Conservation (phyloP, 2,329 filamentous ascomycete species). For the Aureobasidium sp. region DNA sequence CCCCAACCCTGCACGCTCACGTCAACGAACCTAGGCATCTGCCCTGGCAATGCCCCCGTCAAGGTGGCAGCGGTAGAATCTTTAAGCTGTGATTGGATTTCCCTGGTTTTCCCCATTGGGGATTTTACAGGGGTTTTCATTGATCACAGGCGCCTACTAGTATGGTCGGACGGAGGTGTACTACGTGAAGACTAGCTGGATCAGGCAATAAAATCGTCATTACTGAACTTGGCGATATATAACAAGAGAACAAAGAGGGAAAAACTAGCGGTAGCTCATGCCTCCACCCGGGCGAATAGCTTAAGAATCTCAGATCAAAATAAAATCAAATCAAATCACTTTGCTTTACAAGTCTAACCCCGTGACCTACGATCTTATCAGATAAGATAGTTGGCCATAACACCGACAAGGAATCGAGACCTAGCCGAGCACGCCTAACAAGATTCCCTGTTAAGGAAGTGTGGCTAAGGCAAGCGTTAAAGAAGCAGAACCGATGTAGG, state of each 20-base stretch:
- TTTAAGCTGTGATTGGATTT: constrained; percentile 2
- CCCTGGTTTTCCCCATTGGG: constrained; percentile 6
- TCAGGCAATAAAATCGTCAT: constrained; percentile 2
- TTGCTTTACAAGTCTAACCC: no score
- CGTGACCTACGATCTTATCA: no score
- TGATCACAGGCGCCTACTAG: constrained; percentile 1
- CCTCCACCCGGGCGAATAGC: not conserved
- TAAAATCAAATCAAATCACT: no score
- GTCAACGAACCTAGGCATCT: constrained; percentile 1
- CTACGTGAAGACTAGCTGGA: constrained; percentile 6
- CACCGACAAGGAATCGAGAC: no score
- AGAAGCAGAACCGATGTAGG: no score
- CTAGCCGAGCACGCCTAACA: no score
- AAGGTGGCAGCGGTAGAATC: constrained; percentile 4
- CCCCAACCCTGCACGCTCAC: not conserved
- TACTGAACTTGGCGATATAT: constrained; percentile 9
- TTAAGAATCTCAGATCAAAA: constrained; percentile 6
- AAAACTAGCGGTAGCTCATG: constrained; percentile 5
- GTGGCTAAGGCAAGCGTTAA: no score
- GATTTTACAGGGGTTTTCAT: constrained; percentile 3
- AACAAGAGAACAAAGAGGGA: not conserved
- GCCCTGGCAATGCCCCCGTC: constrained; percentile 5
- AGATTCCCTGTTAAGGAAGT: no score
- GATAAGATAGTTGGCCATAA: no score
- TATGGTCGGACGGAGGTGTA: constrained; percentile 7